Evolutionary conservation across 2,329 filamentous ascomycete species (phyloP), one percentile per base, ranked within the genome.

Genomic region (Apiospora aurea): DNA sequence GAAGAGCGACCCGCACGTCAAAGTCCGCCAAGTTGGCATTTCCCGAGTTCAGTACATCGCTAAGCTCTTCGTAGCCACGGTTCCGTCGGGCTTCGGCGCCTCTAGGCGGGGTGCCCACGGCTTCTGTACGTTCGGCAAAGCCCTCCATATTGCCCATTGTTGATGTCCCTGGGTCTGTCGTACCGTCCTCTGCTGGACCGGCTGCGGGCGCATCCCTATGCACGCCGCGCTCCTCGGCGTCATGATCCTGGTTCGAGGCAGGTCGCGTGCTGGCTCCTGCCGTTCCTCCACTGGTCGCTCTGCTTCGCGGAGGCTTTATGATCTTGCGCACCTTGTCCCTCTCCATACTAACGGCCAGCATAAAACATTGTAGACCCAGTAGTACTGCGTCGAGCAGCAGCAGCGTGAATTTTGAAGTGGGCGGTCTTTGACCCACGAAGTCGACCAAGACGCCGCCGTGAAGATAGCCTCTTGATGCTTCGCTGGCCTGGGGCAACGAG

Each of bases 401-500:
- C 66, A 92, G 85, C 69, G 87, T 85, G 21, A 88, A 76, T 74
- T 85, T 86, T 34, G 88, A 90, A 1, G 86, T 85, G 1, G 91
- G 88, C 4, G 90, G 88, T 75, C 87, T 87, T 79, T 93, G 91
- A 18, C 91, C 91, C 75, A 93, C 85, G 75, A 93, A 91, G 77
- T 93, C 91, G 75, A 92, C 87, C 34, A 93, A 84, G 69, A 92
- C 83, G 46, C 91, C 91, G 34, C 91, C 91, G 74, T 93, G 91
- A 34, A 92, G 85, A 77, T 92, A 93, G 34, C 90, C 91, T 70
- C 89, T 84, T 72, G 89, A 86, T 49, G 88, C 85, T 76, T 92
- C 91, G 73, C 86, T 85, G n/a, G 89, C 90, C 29, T 82, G 81
- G 0, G 89, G 87, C 0, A 90, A 81, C 10, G 87, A 80, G n/a